Evolutionary conservation across 768 basidiomycete species (phyloP), one percentile per base, ranked within the genome.

Genomic region (Boletellus sp.): DNA sequence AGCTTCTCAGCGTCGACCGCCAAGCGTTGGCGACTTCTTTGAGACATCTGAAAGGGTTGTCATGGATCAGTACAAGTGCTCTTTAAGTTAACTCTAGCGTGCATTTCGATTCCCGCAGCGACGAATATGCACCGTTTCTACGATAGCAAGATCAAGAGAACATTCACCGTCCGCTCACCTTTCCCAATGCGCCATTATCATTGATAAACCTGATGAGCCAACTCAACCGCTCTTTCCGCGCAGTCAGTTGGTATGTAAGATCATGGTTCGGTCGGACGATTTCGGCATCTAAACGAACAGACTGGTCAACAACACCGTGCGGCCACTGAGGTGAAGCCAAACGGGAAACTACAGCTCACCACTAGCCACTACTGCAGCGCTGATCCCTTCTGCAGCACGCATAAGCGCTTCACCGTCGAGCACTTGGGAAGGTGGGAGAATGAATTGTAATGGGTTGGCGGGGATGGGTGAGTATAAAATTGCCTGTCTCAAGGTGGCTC

Each of bases 121-220:
- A 41, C 16, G 37, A 39, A 22, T 0, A 22, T 13, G 16, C 16
- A 33, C 22, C 45, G 15, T 35, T 48, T 38, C 46, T 22, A 47
- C n/a, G 17, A 40, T 13, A 15, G 6, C 22, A 35, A 36, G 19
- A 10, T 24, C 34, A 23, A 42, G 19, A 38, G 37, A 24, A 10
- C 0, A 11, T 36, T 34, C 19, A 11, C 51, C 17, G 11, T 23
- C 26, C 19, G 49, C 70, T 55, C 28, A 88, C 92, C 76, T 89
- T 91, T 34, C 72, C 73, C 32, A 94, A 72, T 6, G 85, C 85
- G 0, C 79, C 84, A 65, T 95, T 95, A 45, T 90, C 85, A 39
- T 92, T 89, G 60, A 96, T 88, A 64, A 93, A 95, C 22, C 77
- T 78, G 56, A 95, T 89, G n/a, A 97, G 74, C 77, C 89, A 91